Conservation (phyloP, 2,329 filamentous ascomycete genomes). For the Trichoderma pleuroti region DNA sequence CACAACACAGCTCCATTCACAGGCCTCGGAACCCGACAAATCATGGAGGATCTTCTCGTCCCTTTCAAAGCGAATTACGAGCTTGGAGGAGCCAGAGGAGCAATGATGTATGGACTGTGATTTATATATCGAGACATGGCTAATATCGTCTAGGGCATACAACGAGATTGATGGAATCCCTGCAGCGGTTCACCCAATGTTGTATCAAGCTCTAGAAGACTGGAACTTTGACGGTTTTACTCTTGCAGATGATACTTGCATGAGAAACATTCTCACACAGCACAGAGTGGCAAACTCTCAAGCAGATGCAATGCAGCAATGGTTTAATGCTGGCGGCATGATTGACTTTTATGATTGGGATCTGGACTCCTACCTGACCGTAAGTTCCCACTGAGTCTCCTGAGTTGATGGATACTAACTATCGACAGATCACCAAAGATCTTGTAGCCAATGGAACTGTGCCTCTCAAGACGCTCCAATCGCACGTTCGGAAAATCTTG, state of each 20-base stretch:
- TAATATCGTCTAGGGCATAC: background rate
- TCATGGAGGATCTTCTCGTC: slow-evolving; percentile 8
- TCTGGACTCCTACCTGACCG: slow-evolving; percentile 7
- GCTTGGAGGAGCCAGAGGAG: slow-evolving; percentile 11
- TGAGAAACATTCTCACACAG: slow-evolving; percentile 4
- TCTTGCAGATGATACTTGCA: slow-evolving; percentile 5
- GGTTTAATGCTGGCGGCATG: slow-evolving; percentile 18
- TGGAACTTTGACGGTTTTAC: slow-evolving; percentile 16
- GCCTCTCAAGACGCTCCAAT: slow-evolving; percentile 5
- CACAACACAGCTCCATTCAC: slow-evolving; percentile 17
- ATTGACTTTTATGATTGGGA: slow-evolving; percentile 18
- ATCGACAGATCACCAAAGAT: background rate
- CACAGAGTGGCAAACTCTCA: slow-evolving; percentile 13
- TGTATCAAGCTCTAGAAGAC: slow-evolving; percentile 7
- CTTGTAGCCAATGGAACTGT: slow-evolving; percentile 12
- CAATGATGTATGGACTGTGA: background rate
- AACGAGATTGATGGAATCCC: slow-evolving; percentile 5
- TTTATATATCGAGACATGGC: background rate
- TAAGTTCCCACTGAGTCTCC: background rate
- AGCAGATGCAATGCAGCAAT: slow-evolving; percentile 16
- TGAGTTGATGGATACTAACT: background rate
- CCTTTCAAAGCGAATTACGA: slow-evolving; percentile 12
- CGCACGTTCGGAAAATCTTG: slow-evolving; percentile 9
- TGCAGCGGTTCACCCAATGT: background rate
- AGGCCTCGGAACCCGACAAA: slow-evolving; percentile 2